These are phyloP conservation scores for Gypsophila paniculata DNA, from an alignment of 179 eudicot genomes.

Conservation along the genomic window DNA sequence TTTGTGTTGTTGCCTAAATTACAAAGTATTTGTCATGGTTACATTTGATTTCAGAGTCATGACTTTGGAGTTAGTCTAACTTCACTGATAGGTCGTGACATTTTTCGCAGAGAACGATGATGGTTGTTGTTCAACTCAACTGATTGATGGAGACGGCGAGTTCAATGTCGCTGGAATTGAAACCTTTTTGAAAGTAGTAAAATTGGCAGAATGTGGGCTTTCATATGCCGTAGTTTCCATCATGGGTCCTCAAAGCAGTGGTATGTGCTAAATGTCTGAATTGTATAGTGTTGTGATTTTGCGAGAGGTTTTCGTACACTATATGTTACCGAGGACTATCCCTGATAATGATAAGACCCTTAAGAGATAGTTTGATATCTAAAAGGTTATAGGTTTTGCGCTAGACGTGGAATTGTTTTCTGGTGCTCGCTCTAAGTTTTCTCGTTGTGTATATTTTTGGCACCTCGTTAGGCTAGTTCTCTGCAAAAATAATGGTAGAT, in stretches of 20 bases:
- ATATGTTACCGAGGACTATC: no score
- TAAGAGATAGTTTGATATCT: no score
- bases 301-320: background rate
- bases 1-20: no score
- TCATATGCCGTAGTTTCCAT: slow-evolving; percentile 65
- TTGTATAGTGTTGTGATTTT: background rate
- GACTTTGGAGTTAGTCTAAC: slow-evolving; percentile 2
- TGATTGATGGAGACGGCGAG: slow-evolving; percentile 51
- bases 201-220: slow-evolving; percentile 50
- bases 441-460: background rate
- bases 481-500: slow-evolving; percentile 2
- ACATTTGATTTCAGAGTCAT: background rate
- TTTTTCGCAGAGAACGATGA: slow-evolving; percentile 24
- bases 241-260: slow-evolving; percentile 82
- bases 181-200: slow-evolving; percentile 41
- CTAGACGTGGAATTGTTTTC: background rate
- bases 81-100: background rate
- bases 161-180: slow-evolving; percentile 48
- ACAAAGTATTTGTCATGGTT: background rate
- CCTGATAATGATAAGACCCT: no score
- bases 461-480: background rate
- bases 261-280: slow-evolving; percentile 27
- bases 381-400: background rate
- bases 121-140: slow-evolving; percentile 47
- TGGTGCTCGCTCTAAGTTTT: background rate